Evolutionary conservation across 495 filamentous ascomycete species (phyloP).

Genomic region (Penicillium malachiteum): DNA sequence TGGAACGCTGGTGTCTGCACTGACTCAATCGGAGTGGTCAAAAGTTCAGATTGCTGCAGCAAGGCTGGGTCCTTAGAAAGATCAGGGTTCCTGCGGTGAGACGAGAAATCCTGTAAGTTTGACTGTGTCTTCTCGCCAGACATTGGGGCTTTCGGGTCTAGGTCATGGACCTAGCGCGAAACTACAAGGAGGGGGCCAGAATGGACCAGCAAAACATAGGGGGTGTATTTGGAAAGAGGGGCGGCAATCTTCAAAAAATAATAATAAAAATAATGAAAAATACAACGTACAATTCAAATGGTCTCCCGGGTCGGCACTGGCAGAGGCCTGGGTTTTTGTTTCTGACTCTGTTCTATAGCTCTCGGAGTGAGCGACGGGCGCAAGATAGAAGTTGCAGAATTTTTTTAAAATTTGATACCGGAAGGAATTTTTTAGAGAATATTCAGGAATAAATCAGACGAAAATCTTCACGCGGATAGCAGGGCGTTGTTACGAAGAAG

Average conservation of each 20-base stretch:
- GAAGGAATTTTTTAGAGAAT: background rate
- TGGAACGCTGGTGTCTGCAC: constrained; percentile 18
- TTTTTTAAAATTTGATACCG: background rate
- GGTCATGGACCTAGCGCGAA: constrained; percentile 16
- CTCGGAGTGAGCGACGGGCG: constrained; percentile 17
- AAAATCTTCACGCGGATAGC: constrained; percentile 12
- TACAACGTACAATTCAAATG: constrained; percentile 16
- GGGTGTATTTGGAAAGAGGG: constrained; percentile 8
- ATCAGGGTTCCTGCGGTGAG: constrained; percentile 17
- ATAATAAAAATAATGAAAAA: constrained; percentile 2
- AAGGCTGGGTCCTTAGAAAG: constrained; percentile 13
- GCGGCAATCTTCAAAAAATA: constrained; percentile 3
- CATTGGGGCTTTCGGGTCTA: constrained; percentile 21
- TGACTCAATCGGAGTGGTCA: constrained; percentile 17
- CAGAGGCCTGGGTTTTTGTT: constrained; percentile 16
- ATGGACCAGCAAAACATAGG: constrained; percentile 14
- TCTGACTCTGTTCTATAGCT: constrained; percentile 3
- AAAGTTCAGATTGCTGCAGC: constrained; percentile 4
- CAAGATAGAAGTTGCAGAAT: background rate
- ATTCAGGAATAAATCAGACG: background rate
- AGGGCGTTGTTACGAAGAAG: constrained; percentile 15
- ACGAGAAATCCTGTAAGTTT: constrained; percentile 24
- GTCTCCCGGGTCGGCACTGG: constrained; percentile 5
- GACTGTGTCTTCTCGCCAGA: constrained; percentile 14
- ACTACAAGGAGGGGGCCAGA: constrained; percentile 18